phyloP scores from a whole-genome alignment of 2,329 filamentous ascomycete genomes.

The Penicillium sp. region DNA sequence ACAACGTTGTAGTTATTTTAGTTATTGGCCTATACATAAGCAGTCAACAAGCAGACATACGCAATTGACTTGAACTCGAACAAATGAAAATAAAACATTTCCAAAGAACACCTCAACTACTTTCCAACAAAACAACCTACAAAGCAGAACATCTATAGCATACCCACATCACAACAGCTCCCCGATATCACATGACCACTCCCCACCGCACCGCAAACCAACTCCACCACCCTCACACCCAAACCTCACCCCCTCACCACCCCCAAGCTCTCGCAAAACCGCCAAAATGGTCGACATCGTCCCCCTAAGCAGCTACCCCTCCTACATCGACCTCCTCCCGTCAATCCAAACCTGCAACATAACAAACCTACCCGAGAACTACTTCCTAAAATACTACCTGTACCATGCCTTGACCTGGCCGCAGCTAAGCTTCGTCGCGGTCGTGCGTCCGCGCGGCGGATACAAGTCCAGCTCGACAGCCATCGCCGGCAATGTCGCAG shows the following conservation, averaged over 20 bases:
- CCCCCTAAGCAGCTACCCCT: constrained; percentile 46
- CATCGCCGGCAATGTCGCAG: constrained; percentile 19
- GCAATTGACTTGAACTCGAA: not conserved
- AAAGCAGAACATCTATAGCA: not conserved
- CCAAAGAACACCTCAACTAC: not conserved
- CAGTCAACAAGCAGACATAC: not conserved
- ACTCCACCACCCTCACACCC: not conserved
- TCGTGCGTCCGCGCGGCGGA: constrained; percentile 77
- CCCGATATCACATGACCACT: constrained; percentile 10
- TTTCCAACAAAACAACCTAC: not conserved
- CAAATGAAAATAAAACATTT: not conserved
- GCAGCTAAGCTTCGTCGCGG: constrained; percentile 92
- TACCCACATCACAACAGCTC: not conserved
- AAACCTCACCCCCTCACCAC: not conserved
- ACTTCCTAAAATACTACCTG: constrained; percentile 99
- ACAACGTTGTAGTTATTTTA: not conserved
- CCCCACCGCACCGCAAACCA: constrained; percentile 1
- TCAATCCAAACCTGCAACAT: constrained; percentile 96
- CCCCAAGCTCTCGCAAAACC: not conserved
- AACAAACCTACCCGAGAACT: constrained; percentile 98
- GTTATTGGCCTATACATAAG: not conserved
- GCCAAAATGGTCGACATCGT: constrained; percentile 49
- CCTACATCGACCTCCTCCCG: constrained; percentile 79
- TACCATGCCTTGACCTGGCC: constrained; percentile 99
- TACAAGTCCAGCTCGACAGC: constrained; percentile 66